These are phyloP conservation scores for Chiua virens DNA, from an alignment of 768 basidiomycete species.

Conservation along the genomic window DNA sequence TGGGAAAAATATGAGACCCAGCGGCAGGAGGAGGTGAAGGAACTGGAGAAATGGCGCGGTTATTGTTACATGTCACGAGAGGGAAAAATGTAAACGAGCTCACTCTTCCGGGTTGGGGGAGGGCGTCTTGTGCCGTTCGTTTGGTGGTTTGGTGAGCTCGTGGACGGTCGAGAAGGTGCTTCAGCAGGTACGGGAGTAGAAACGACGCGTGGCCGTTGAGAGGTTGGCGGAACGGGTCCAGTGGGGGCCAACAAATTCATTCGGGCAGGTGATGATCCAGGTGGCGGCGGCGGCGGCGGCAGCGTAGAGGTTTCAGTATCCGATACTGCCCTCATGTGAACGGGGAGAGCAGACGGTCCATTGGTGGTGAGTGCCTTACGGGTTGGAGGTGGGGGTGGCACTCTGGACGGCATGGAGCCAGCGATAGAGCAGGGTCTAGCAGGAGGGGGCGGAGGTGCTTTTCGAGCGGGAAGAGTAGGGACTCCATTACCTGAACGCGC, in stretches of 20 bases:
- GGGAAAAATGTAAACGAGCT: constrained; percentile 15
- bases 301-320: constrained; percentile 38
- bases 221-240: constrained; percentile 11
- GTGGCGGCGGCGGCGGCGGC: constrained; percentile 33
- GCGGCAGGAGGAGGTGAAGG: constrained; percentile 61
- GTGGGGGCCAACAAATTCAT: constrained; percentile 19
- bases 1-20: constrained; percentile 72
- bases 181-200: constrained; percentile 26
- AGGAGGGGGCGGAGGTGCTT: constrained; percentile 45
- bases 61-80: constrained; percentile 2
- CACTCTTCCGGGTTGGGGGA: constrained; percentile 50
- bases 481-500: constrained; percentile 21
- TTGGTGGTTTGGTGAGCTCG: constrained; percentile 16
- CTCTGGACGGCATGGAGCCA: constrained; percentile 28
- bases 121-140: constrained; percentile 34
- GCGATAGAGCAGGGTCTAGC: constrained; percentile 39
- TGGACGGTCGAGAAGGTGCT: constrained; percentile 12
- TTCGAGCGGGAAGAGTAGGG: constrained; percentile 31
- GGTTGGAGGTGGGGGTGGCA: constrained; percentile 40
- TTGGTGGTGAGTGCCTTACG: constrained; percentile 34
- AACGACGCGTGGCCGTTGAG: constrained; percentile 24
- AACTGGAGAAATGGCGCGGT: constrained; percentile 34
- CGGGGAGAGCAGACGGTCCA: constrained; percentile 34
- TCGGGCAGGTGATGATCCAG: constrained; percentile 30
- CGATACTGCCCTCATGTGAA: constrained; percentile 45